phyloP scores from a whole-genome alignment of 352 stramenopile species.

The Thalassiosira pacifica region DNA sequence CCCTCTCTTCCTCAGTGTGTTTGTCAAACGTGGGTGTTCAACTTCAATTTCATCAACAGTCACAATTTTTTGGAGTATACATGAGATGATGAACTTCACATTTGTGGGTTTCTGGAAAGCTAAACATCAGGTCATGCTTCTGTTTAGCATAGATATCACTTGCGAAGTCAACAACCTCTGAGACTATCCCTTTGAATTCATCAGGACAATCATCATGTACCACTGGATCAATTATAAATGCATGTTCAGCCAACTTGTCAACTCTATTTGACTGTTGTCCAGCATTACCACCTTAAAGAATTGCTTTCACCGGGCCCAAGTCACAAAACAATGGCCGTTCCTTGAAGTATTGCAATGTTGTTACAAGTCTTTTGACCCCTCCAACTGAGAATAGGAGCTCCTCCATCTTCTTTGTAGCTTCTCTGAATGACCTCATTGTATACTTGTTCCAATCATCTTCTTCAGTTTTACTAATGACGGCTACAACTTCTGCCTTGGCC shows the following conservation, averaged over 20 bases:
- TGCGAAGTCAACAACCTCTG: constrained; percentile 1
- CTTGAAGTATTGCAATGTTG: neutral
- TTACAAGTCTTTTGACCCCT: neutral
- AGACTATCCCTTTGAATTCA: neutral
- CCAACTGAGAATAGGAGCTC: neutral
- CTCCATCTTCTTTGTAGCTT: neutral
- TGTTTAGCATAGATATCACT: constrained; percentile 6
- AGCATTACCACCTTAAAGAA: neutral
- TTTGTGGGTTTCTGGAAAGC: constrained; percentile 4
- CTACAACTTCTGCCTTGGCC: neutral
- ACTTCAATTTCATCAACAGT: neutral
- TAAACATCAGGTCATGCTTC: neutral
- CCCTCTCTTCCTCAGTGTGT: neutral
- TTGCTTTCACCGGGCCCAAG: neutral
- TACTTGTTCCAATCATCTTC: neutral
- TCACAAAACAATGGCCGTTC: neutral
- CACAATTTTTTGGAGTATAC: neutral
- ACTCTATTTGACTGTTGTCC: neutral
- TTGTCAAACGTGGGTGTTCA: neutral
- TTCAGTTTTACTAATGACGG: neutral
- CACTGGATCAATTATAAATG: neutral
- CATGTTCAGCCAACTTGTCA: neutral
- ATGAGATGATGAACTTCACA: constrained; percentile 2
- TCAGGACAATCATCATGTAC: neutral
- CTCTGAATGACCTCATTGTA: neutral